Evolutionary conservation across 108 stramenopile genomes (phyloP), one percentile per base, ranked within the genome.

Genomic region (Discostella stelligeroides): DNA sequence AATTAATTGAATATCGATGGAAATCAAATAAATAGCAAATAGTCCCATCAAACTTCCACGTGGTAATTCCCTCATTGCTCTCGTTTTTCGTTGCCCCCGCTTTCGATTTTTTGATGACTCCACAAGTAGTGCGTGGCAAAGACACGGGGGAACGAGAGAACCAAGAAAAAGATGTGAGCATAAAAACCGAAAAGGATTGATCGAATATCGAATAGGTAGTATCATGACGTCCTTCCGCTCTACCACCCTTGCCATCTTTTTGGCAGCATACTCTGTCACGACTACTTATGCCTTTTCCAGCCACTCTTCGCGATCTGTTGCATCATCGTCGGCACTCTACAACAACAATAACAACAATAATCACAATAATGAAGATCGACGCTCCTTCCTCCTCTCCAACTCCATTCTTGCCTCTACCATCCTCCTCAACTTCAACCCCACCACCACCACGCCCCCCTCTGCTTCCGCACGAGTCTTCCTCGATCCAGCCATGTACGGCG

Each of bases 401-500:
- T 43, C 73, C 29, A 18, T 18, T 42, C 40, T 59, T 12, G 23
- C 66, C 60, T 39, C 72, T 30, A 46, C 72, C 40, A 53, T 54
- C 51, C 10, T 42, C 39, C 50, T 67, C 58, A 39, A 53, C 38
- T 59, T 70, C 40, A 27, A 64, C 10, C 27, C 42, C 20, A 71
- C 65, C 30, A 34, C 29, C 43, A 37, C 39, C 1, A 56, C 84
- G 8, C 14, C 68, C 24, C 73, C 87, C 38, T n/a, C n/a, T n/a
- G 90, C 91, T 11, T 81, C 79, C 0, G 93, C 93, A 8, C 73
- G 80, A 34, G 87, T 95, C 58, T 95, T 83, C 63, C 87, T 95
- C 56, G 93, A 95, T 80, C 93, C 93, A 15, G 93, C 90, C 39
- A 88, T 90, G 88, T 95, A 95, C 62, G 93, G 93, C 28, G 93